Conservation (phyloP, 495 filamentous ascomycete genomes). For the Neurospora africana region DNA sequence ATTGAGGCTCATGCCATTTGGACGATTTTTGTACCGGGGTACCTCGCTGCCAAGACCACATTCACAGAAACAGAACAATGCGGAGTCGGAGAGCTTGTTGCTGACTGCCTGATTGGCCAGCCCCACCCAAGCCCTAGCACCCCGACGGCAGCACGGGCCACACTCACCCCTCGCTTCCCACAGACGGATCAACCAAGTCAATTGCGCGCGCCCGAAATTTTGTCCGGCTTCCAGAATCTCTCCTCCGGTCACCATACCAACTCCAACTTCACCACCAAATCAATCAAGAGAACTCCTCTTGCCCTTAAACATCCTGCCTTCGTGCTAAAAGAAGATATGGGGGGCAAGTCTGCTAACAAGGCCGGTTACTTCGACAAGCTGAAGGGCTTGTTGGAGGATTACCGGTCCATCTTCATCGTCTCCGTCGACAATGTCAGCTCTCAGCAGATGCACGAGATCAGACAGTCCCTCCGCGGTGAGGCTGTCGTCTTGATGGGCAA, state of each 20-base stretch:
- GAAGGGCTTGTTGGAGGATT: conserved; percentile 82
- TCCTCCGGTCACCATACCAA: conserved; percentile 6
- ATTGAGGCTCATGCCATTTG: neutral
- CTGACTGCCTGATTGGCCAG: conserved; percentile 9
- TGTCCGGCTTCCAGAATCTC: conserved; percentile 9
- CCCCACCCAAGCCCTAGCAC: conserved; percentile 21
- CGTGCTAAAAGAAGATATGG: conserved; percentile 93
- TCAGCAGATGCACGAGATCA: conserved; percentile 99
- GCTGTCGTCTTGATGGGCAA: conserved; percentile 98
- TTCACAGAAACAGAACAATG: neutral
- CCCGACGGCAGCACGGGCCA: conserved; percentile 5
- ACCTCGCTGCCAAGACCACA: neutral
- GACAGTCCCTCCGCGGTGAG: conserved; percentile 73
- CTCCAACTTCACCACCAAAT: conserved; percentile 6
- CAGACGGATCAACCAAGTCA: conserved; percentile 13
- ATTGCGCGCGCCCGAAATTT: conserved; percentile 19
- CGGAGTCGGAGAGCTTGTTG: conserved; percentile 1
- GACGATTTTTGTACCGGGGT: neutral
- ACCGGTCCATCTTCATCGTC: conserved; percentile 95
- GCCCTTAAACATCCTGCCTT: conserved; percentile 98
- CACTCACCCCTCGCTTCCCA: conserved; percentile 7
- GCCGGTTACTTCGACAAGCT: conserved; percentile 99
- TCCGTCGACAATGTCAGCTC: conserved; percentile 92
- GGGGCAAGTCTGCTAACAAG: conserved; percentile 93
- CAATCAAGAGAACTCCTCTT: conserved; percentile 27